Conservation (phyloP, 768 basidiomycete species). For the Kwoniella sp. region DNA sequence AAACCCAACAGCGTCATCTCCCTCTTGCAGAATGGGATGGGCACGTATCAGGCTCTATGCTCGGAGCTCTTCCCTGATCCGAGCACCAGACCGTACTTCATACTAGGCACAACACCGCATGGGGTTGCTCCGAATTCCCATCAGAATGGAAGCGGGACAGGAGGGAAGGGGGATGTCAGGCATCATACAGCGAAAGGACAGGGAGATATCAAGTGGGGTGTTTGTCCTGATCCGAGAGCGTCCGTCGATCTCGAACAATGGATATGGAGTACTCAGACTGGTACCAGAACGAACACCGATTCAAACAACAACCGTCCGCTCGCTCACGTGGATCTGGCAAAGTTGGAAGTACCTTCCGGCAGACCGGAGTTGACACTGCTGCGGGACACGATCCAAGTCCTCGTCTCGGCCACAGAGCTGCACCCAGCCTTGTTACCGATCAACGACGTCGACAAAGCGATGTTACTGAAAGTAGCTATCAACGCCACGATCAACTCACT, state of each 20-base stretch:
- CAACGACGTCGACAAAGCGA: conserved; percentile 66
- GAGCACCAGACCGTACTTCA: conserved; percentile 75
- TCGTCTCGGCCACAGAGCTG: conserved; percentile 64
- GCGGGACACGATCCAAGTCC: conserved; percentile 68
- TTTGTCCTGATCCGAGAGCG: conserved; percentile 63
- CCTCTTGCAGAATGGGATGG: conserved; percentile 94
- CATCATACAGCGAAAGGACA: conserved; percentile 11
- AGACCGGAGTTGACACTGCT: conserved; percentile 64
- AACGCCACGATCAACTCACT: conserved; percentile 84
- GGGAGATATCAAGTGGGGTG: conserved; percentile 75
- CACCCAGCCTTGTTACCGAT: conserved; percentile 69
- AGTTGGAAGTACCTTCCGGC: conserved; percentile 9
- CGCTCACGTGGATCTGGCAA: conserved; percentile 53
- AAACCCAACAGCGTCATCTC: conserved; percentile 75
- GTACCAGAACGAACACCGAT: conserved; percentile 12
- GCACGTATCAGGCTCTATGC: conserved; percentile 78
- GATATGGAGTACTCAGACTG: conserved; percentile 22
- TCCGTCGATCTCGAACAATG: conserved; percentile 43
- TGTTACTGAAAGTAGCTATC: conserved; percentile 79
- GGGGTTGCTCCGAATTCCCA: conserved; percentile 63
- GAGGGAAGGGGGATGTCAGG: conserved; percentile 25
- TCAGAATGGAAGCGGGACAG: neutral
- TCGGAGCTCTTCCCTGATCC: conserved; percentile 71
- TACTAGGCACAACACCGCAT: conserved; percentile 80
- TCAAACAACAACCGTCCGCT: too few relatives aligned